These are phyloP conservation scores for Dianthus caryophyllus DNA, from an alignment of 148 eudicot species.

Conservation along the genomic window DNA sequence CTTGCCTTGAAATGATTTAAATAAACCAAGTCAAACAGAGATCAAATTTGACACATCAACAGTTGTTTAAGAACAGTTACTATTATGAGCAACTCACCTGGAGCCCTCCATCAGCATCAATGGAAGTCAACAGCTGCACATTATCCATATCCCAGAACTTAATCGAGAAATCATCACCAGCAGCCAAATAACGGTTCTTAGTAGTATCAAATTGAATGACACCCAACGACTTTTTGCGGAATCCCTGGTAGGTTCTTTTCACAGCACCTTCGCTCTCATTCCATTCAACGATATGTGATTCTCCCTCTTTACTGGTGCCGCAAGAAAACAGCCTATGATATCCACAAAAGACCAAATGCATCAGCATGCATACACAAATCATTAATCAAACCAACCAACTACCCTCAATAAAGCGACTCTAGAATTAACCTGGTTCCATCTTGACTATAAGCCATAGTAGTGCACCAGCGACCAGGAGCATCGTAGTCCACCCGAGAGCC, in stretches of 20 bases:
- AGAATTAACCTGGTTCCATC: slow-evolving; percentile 71
- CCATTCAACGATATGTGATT: slow-evolving; percentile 89
- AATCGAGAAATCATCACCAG: slow-evolving; percentile 75
- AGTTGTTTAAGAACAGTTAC: not conserved
- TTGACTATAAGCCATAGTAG: slow-evolving; percentile 87
- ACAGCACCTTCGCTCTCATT: slow-evolving; percentile 87
- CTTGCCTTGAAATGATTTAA: slow-evolving; percentile 47
- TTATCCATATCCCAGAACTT: slow-evolving; percentile 95
- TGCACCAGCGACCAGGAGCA: slow-evolving; percentile 89
- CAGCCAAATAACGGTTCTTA: slow-evolving; percentile 65
- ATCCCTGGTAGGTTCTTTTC: slow-evolving; percentile 69
- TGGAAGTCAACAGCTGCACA: slow-evolving; percentile 59
- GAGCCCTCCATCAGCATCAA: slow-evolving; percentile 86
- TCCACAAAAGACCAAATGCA: slow-evolving; percentile 13
- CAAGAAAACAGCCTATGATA: slow-evolving; percentile 71
- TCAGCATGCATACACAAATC: slow-evolving; percentile 4
- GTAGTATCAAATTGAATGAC: slow-evolving; percentile 81
- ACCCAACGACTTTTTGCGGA: slow-evolving; percentile 60
- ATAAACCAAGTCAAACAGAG: slow-evolving; percentile 16
- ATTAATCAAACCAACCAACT: slow-evolving; percentile 6
- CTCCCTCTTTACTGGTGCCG: slow-evolving; percentile 85
- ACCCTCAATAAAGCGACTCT: slow-evolving; percentile 8
- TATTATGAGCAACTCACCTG: slow-evolving; percentile 40
- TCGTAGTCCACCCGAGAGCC: slow-evolving; percentile 83
- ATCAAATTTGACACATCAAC: not conserved